These are phyloP conservation scores for Parsonsia alboflavescens DNA, from an alignment of 257 asterid genomes.

Conservation along the genomic window DNA sequence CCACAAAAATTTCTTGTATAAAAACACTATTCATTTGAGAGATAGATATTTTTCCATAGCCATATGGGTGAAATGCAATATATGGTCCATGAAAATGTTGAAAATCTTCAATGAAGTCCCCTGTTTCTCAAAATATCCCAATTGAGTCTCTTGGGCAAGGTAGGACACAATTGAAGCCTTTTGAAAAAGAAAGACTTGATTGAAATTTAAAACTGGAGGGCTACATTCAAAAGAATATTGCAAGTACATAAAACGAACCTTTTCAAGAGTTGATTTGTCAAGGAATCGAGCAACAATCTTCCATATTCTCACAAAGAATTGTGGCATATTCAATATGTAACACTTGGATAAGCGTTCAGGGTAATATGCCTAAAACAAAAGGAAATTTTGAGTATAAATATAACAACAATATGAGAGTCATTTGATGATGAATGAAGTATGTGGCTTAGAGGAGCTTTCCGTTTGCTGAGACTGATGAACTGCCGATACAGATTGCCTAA, in stretches of 20 bases:
- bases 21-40: no score
- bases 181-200: no score
- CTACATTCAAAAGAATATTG: background rate
- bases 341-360: conserved; percentile 68
- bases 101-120: no score
- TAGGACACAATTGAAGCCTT: no score
- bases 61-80: no score
- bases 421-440: background rate
- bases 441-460: background rate
- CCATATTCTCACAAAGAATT: conserved; percentile 69
- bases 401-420: background rate
- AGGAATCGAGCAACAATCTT: conserved; percentile 55
- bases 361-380: conserved; percentile 49
- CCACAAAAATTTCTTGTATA: no score
- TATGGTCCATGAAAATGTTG: no score
- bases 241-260: no score
- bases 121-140: no score
- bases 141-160: no score
- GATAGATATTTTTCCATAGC: no score
- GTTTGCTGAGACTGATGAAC: background rate
- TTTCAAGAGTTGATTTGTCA: conserved; percentile 72
- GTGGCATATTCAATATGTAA: conserved; percentile 64
- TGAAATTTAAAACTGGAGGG: background rate
- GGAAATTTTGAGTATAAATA: background rate
- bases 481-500: background rate